phyloP scores from a whole-genome alignment of 768 basidiomycete genomes.

The Leccinum variicolor region DNA sequence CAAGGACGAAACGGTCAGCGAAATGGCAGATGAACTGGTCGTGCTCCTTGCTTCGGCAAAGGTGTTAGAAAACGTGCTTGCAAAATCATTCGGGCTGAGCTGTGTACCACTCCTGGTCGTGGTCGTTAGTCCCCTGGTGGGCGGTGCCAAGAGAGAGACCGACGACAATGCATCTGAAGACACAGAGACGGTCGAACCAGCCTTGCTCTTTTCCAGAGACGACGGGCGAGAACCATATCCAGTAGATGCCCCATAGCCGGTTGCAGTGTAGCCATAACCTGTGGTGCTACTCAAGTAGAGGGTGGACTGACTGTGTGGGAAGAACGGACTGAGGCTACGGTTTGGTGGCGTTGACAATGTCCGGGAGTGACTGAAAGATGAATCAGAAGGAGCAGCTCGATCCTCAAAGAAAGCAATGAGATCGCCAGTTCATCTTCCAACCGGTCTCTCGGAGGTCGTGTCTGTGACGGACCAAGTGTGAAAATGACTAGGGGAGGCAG shows the following conservation, averaged over 20 bases:
- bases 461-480: slow-evolving; percentile 63
- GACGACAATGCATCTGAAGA: slow-evolving; percentile 27
- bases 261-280: slow-evolving; percentile 34
- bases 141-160: slow-evolving; percentile 49
- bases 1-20: too few relatives aligned
- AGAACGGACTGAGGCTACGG: slow-evolving; percentile 30
- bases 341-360: slow-evolving; percentile 48
- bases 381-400: slow-evolving; percentile 39
- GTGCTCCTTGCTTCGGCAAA: too few relatives aligned
- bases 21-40: too few relatives aligned
- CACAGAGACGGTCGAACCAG: slow-evolving; percentile 28
- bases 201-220: slow-evolving; percentile 45
- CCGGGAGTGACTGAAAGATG: slow-evolving; percentile 46
- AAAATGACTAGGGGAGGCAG: slow-evolving; percentile 35
- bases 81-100: too few relatives aligned
- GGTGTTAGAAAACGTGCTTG: too few relatives aligned
- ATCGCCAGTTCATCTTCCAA: slow-evolving; percentile 56
- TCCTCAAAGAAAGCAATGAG: slow-evolving; percentile 75
- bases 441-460: slow-evolving; percentile 44
- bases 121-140: slow-evolving; percentile 33
- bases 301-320: slow-evolving; percentile 36
- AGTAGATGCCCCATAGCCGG: slow-evolving; percentile 27
- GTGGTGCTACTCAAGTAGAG: slow-evolving; percentile 37
- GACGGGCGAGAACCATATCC: slow-evolving; percentile 42
- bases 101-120: too few relatives aligned